Conservation (phyloP, 768 basidiomycete genomes). For the Cystobasidium tubakii region DNA sequence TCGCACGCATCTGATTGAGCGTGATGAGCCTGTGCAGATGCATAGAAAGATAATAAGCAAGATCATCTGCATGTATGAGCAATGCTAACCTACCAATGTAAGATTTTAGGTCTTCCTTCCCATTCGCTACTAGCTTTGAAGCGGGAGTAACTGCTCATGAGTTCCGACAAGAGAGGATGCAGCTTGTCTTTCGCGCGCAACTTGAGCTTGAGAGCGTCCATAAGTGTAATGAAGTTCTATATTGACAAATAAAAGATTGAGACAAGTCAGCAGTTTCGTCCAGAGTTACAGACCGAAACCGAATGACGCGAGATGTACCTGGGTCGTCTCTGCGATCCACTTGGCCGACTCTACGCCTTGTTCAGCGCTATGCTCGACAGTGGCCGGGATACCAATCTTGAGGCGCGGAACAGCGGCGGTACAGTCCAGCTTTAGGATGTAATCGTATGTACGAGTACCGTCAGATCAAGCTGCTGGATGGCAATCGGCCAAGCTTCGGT, state of each 20-base stretch:
- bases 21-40: conserved; percentile 72
- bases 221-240: conserved; percentile 94
- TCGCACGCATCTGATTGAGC: conserved; percentile 92
- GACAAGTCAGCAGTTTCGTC: background rate
- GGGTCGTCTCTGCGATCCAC: conserved; percentile 96
- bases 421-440: conserved; percentile 66
- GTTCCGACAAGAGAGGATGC: conserved; percentile 85
- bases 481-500: background rate
- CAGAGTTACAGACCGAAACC: too few relatives aligned
- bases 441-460: background rate
- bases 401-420: conserved; percentile 86
- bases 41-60: background rate
- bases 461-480: background rate
- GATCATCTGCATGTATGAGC: background rate
- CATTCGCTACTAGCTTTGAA: conserved; percentile 94
- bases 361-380: conserved; percentile 89
- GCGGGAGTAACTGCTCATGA: conserved; percentile 87
- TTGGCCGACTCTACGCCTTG: conserved; percentile 88
- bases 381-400: conserved; percentile 88
- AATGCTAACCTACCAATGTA: conserved; percentile 66
- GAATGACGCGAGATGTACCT: conserved; percentile 58
- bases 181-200: conserved; percentile 95
- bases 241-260: background rate
- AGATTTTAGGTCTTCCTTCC: conserved; percentile 89
- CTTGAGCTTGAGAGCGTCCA: conserved; percentile 90